These are phyloP conservation scores for Saccharomyces hybrid DNA, from an alignment of 1,139 yeast species.

Conservation along the genomic window DNA sequence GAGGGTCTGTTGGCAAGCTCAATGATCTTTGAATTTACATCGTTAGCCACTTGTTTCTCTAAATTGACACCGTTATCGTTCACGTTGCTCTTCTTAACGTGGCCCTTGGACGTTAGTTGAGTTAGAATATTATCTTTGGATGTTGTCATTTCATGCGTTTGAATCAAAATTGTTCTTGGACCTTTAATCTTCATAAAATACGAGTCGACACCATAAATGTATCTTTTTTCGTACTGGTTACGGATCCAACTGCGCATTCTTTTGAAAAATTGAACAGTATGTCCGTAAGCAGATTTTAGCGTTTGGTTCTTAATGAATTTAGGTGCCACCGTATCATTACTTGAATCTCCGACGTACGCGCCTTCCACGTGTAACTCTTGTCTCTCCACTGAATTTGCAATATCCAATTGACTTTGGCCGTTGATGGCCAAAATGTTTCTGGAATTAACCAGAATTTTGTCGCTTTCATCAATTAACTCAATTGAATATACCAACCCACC, in stretches of 20 bases:
- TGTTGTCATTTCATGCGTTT: constrained; percentile 14
- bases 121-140: constrained; percentile 13
- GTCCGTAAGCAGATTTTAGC: constrained; percentile 11
- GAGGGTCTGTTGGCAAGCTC: background rate
- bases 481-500: constrained; percentile 28
- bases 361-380: background rate
- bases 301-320: background rate
- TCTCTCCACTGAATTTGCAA: constrained; percentile 14
- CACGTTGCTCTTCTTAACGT: constrained; percentile 11
- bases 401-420: constrained; percentile 25
- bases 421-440: constrained; percentile 28
- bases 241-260: constrained; percentile 5
- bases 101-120: constrained; percentile 13
- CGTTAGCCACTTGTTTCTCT: background rate
- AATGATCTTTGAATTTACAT: background rate
- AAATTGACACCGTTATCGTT: background rate
- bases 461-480: constrained; percentile 20
- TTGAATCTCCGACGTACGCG: background rate
- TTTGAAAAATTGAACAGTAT: constrained; percentile 10
- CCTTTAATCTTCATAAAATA: constrained; percentile 26
- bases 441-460: constrained; percentile 25
- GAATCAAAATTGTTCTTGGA: constrained; percentile 29
- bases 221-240: constrained; percentile 1
- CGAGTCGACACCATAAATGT: constrained; percentile 13
- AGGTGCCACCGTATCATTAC: background rate